phyloP scores from a whole-genome alignment of 805 yeast species.

The Tetrapisispora taiwanensis region DNA sequence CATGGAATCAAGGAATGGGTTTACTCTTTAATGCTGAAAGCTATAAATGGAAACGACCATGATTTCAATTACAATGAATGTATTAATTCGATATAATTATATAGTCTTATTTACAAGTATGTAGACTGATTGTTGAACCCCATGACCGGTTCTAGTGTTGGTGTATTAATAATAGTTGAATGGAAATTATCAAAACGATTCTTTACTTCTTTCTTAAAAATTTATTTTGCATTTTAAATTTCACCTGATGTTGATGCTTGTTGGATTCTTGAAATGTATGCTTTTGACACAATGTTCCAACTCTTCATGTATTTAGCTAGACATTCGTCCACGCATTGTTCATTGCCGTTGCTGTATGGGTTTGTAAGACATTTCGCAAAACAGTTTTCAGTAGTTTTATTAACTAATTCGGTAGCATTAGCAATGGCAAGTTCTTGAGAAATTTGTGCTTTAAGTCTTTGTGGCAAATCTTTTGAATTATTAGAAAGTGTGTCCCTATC shows the following conservation, averaged over 20 bases:
- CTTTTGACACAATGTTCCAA: constrained; percentile 76
- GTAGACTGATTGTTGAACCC: no score
- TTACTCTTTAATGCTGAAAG: no score
- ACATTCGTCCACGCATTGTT: constrained; percentile 65
- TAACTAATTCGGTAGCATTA: constrained; percentile 79
- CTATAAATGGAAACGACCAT: no score
- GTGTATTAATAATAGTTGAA: no score
- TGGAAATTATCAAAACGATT: no score
- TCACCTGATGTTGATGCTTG: constrained; percentile 33
- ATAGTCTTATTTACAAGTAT: no score
- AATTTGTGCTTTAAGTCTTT: constrained; percentile 58
- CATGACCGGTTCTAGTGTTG: no score
- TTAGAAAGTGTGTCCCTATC: constrained; percentile 15
- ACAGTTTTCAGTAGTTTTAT: constrained; percentile 78
- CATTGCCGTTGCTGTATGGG: constrained; percentile 52
- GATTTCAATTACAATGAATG: no score
- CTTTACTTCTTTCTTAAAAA: no score
- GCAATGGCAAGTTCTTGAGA: constrained; percentile 82
- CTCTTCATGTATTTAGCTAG: constrained; percentile 80
- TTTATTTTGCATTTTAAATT: no score
- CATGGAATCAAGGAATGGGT: no score
- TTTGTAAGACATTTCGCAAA: constrained; percentile 63
- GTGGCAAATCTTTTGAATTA: constrained; percentile 39
- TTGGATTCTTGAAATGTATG: constrained; percentile 69
- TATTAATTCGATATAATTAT: no score